Percentiles rank a stretch among this genome's conserved stretches.
Conservation (phyloP, 768 basidiomycete species). For the Paxillus rubicundulus region DNA sequence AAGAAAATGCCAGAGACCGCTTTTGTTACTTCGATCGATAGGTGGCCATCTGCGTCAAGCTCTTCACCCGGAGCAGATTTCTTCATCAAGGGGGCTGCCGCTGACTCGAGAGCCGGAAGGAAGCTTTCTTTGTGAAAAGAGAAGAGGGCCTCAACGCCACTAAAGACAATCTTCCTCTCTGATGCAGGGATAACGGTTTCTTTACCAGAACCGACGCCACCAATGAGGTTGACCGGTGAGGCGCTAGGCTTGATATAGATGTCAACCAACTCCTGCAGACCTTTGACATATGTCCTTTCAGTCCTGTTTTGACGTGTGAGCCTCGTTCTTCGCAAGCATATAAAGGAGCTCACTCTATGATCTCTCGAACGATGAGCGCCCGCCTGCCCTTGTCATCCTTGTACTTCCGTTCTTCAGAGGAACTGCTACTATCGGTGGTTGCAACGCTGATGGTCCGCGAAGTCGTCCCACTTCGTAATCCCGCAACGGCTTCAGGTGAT, state of each 20-base stretch:
- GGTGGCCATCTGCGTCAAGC: slow-evolving; percentile 66
- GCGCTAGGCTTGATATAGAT: slow-evolving; percentile 91
- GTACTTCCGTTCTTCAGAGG: slow-evolving; percentile 78
- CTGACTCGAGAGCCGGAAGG: slow-evolving; percentile 83
- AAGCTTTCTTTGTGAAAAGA: slow-evolving; percentile 93
- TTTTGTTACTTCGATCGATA: slow-evolving; percentile 73
- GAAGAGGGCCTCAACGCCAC: slow-evolving; percentile 83
- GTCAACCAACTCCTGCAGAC: slow-evolving; percentile 89
- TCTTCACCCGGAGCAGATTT: slow-evolving; percentile 43
- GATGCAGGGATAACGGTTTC: slow-evolving; percentile 83
- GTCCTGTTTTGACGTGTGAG: slow-evolving; percentile 53
- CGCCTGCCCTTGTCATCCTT: slow-evolving; percentile 90
- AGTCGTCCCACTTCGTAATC: slow-evolving; percentile 56
- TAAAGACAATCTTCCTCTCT: slow-evolving; percentile 91
- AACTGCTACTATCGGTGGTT: slow-evolving; percentile 69
- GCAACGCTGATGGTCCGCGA: slow-evolving; percentile 72
- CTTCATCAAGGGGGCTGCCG: slow-evolving; percentile 66
- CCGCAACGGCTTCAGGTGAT: slow-evolving; percentile 60
- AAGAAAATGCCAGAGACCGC: slow-evolving; percentile 87
- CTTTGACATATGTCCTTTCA: slow-evolving; percentile 91
- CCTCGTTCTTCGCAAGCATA: background rate
- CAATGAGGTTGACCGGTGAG: slow-evolving; percentile 64
- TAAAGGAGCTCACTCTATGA: slow-evolving; percentile 67
- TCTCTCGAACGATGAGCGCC: slow-evolving; percentile 82
- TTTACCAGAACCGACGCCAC: slow-evolving; percentile 67